Conservation (phyloP, 306 rosid genomes). For the Trifolium repens region DNA sequence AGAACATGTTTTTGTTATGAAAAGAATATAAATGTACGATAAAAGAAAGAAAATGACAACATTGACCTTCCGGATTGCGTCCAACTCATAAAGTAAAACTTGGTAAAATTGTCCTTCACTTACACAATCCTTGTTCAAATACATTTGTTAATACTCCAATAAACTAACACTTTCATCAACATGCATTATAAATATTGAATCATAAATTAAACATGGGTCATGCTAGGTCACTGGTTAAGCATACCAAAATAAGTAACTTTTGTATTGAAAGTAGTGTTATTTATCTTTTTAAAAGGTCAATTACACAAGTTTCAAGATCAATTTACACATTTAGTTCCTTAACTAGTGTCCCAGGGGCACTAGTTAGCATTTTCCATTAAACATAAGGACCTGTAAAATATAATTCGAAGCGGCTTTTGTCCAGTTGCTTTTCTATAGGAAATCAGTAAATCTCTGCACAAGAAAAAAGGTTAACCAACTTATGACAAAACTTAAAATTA, state of each 20-base stretch:
- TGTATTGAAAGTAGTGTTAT: no score
- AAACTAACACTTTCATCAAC: background rate
- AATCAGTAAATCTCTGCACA: constrained; percentile 81
- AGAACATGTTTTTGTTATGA: background rate
- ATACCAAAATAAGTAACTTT: no score
- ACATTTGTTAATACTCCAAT: constrained; percentile 3
- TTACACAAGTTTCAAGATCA: no score
- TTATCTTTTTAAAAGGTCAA: no score
- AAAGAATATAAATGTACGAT: background rate
- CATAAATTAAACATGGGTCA: constrained; percentile 12
- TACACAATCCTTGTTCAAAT: constrained; percentile 81
- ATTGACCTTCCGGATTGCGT: constrained; percentile 86
- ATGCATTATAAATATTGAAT: constrained; percentile 2
- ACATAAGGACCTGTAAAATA: constrained; percentile 75
- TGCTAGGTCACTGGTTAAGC: no score
- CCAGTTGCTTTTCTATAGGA: constrained; percentile 93
- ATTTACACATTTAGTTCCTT: no score
- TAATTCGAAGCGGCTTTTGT: constrained; percentile 88
- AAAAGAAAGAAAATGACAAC: background rate
- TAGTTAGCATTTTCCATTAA: no score
- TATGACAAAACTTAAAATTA: background rate
- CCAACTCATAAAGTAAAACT: constrained; percentile 88
- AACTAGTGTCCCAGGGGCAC: no score
- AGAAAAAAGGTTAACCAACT: background rate
- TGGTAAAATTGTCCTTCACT: constrained; percentile 98